Percentiles rank a stretch among this genome's conserved stretches.
Conservation (phyloP, 768 basidiomycete genomes). For the Rubroboletus satanas region DNA sequence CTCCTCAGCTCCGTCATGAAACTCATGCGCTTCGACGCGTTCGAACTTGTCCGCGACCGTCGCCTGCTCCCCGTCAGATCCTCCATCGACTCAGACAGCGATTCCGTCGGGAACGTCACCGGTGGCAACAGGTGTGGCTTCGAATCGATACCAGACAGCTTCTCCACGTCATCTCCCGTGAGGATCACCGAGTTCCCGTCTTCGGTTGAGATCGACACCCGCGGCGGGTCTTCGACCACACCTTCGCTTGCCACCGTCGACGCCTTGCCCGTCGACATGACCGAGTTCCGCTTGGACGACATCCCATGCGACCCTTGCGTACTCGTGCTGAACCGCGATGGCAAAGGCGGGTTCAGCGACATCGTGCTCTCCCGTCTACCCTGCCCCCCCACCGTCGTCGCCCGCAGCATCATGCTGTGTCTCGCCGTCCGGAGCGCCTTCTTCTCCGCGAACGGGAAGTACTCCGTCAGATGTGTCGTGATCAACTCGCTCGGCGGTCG, state of each 20-base stretch:
- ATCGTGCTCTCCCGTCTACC: constrained; percentile 44
- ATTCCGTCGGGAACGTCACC: constrained; percentile 73
- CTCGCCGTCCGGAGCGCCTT: constrained; percentile 86
- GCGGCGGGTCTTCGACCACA: constrained; percentile 51
- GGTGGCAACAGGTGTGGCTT: constrained; percentile 68
- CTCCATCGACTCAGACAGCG: constrained; percentile 75
- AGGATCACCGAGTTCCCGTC: constrained; percentile 66
- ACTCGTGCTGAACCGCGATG: constrained; percentile 39
- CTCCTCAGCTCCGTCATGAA: constrained; percentile 78
- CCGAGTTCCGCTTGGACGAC: constrained; percentile 45
- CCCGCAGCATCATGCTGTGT: constrained; percentile 75
- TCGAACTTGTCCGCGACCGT: constrained; percentile 44
- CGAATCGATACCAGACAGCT: constrained; percentile 25
- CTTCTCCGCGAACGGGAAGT: constrained; percentile 92
- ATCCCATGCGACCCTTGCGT: constrained; percentile 39
- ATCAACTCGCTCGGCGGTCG: constrained; percentile 97
- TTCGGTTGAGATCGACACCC: constrained; percentile 72
- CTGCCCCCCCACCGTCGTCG: constrained; percentile 39
- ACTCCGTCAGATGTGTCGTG: constrained; percentile 89
- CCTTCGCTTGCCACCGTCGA: constrained; percentile 21
- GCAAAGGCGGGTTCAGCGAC: constrained; percentile 39
- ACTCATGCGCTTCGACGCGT: constrained; percentile 62
- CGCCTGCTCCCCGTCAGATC: constrained; percentile 40
- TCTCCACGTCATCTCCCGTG: constrained; percentile 45
- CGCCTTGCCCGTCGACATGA: constrained; percentile 34